phyloP scores from a whole-genome alignment of 768 basidiomycete genomes.

The Mycena filopes region DNA sequence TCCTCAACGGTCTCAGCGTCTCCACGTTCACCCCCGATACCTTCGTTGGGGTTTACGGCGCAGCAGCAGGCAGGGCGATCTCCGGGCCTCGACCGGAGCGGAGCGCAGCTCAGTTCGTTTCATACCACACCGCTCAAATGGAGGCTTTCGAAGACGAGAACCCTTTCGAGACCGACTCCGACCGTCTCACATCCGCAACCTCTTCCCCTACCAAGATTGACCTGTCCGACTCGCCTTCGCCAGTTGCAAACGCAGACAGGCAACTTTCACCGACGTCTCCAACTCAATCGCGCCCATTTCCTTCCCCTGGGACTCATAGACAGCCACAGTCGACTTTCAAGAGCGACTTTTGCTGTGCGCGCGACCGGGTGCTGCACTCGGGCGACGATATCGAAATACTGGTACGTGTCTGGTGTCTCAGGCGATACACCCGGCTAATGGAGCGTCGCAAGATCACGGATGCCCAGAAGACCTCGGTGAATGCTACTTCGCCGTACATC shows the following conservation, averaged over 20 bases:
- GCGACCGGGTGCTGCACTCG: constrained; percentile 82
- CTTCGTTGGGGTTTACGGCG: constrained; percentile 5
- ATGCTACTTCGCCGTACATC: constrained; percentile 92
- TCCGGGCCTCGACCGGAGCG: not conserved
- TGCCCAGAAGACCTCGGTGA: constrained; percentile 93
- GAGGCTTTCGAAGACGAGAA: constrained; percentile 73
- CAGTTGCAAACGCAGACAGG: constrained; percentile 53
- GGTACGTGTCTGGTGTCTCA: constrained; percentile 54
- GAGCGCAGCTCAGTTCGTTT: not conserved
- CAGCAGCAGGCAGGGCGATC: not conserved
- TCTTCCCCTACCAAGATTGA: constrained; percentile 66
- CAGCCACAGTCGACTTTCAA: constrained; percentile 67
- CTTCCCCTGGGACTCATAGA: constrained; percentile 67
- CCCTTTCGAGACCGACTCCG: constrained; percentile 66
- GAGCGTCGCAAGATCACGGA: constrained; percentile 81
- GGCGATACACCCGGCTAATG: not conserved
- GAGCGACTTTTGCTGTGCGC: constrained; percentile 80
- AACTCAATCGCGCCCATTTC: constrained; percentile 55
- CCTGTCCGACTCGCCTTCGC: constrained; percentile 71
- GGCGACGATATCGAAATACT: constrained; percentile 85
- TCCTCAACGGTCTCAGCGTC: not conserved
- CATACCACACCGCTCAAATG: constrained; percentile 40
- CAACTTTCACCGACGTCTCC: constrained; percentile 62
- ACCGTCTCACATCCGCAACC: constrained; percentile 34
- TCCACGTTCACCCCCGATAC: no score